A percentile compares a stretch with the other conserved stretches of the same genome.
Evolutionary conservation across 148 eudicot species (phyloP).

Genomic region (Heliamphora exappendiculata): DNA sequence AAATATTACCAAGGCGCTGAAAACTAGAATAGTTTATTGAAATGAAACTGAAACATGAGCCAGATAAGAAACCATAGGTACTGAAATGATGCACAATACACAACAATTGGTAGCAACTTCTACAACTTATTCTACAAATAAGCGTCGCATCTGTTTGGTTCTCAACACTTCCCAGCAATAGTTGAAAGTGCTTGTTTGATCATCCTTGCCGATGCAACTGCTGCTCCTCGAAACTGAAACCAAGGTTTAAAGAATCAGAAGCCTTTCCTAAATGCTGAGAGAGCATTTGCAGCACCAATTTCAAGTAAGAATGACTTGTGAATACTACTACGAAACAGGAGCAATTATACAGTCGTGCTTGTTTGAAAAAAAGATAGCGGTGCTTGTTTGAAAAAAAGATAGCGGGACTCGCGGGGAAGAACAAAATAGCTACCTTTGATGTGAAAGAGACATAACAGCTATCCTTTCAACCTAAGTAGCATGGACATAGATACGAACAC

Average conservation of each 20-base stretch:
- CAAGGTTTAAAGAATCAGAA: not conserved
- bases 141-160: not conserved
- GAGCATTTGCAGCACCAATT: not conserved
- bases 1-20: not conserved
- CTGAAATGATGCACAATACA: not conserved
- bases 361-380: no score
- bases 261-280: not conserved
- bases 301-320: not conserved
- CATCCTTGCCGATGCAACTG: slow-evolving; percentile 37
- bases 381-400: no score
- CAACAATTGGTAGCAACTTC: not conserved
- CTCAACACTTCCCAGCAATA: slow-evolving; percentile 19
- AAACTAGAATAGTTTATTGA: not conserved
- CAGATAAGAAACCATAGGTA: not conserved
- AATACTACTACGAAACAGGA: not conserved
- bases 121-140: not conserved
- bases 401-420: no score
- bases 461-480: no score
- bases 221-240: slow-evolving; percentile 38
- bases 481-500: no score
- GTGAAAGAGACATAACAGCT: no score
- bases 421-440: no score
- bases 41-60: not conserved
- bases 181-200: slow-evolving; percentile 39
- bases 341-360: no score